Evolutionary conservation across 441 rosid genomes (phyloP).

Genomic region (Populus hybrid): DNA sequence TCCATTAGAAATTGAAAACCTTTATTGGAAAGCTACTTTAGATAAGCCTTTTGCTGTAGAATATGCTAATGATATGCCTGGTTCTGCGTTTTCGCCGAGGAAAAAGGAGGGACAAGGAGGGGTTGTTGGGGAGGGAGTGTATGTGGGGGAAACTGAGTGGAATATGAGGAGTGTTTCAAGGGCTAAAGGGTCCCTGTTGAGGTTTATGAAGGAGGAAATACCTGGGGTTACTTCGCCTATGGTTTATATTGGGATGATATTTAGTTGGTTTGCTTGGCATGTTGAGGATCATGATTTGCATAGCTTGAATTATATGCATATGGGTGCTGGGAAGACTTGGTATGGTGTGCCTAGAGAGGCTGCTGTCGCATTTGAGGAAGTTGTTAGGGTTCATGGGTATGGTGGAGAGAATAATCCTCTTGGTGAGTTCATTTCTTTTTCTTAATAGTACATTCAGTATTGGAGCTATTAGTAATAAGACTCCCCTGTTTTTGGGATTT

Average conservation of each 20-base stretch:
- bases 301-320: slow-evolving; percentile 96
- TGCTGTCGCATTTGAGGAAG: slow-evolving; percentile 92
- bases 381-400: slow-evolving; percentile 90
- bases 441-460: too few relatives aligned
- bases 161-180: slow-evolving; percentile 95
- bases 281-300: slow-evolving; percentile 97
- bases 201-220: slow-evolving; percentile 97
- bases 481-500: slow-evolving; percentile 22
- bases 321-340: slow-evolving; percentile 98
- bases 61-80: slow-evolving; percentile 98
- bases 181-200: slow-evolving; percentile 86
- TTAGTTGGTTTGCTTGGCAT: slow-evolving; percentile 99
- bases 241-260: slow-evolving; percentile 96
- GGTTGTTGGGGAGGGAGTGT: slow-evolving; percentile 49
- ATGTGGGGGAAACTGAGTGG: slow-evolving; percentile 91
- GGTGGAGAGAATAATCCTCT: slow-evolving; percentile 96
- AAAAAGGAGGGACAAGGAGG: slow-evolving; percentile 32
- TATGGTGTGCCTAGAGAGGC: slow-evolving; percentile 94
- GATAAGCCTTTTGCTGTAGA: slow-evolving; percentile 94
- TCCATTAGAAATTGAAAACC: slow-evolving; percentile 82
- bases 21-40: slow-evolving; percentile 89
- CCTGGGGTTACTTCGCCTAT: slow-evolving; percentile 98
- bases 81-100: slow-evolving; percentile 76
- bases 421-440: slow-evolving; percentile 46
- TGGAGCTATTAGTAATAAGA: background rate